A percentile compares a stretch with the other conserved stretches of the same genome.
phyloP scores from a whole-genome alignment of 345 rosid genomes.

The Gossypium longicalyx region DNA sequence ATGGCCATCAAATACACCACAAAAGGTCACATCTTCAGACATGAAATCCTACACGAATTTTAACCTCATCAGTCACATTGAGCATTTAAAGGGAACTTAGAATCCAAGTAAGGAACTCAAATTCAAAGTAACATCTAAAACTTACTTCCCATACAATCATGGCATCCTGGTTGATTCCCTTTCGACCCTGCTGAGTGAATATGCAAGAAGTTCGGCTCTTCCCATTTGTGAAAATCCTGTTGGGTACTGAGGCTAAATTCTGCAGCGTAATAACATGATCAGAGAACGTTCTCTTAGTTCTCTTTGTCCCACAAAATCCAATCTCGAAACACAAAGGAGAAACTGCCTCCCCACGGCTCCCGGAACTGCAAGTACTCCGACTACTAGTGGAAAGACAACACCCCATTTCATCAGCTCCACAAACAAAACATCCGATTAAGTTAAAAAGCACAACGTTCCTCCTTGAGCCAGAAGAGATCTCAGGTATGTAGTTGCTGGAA shows the following conservation, averaged over 20 bases:
- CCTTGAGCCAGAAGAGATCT: conserved; percentile 41
- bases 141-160: conserved; percentile 99
- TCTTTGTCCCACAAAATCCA: conserved; percentile 63
- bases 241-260: conserved; percentile 68
- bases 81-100: conserved; percentile 5
- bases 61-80: conserved; percentile 14
- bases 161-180: conserved; percentile 96
- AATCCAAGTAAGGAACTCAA: conserved; percentile 15
- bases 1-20: conserved; percentile 98
- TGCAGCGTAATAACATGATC: conserved; percentile 56
- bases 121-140: conserved; percentile 22
- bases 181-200: conserved; percentile 96
- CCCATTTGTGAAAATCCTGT: conserved; percentile 71
- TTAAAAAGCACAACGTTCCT: conserved; percentile 22
- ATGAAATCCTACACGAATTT: conserved; percentile 67
- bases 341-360: conserved; percentile 64
- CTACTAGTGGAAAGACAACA: conserved; percentile 87
- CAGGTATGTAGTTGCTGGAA: conserved; percentile 21
- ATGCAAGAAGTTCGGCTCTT: conserved; percentile 83
- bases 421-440: conserved; percentile 31
- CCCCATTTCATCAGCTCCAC: conserved; percentile 68
- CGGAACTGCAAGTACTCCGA: conserved; percentile 68
- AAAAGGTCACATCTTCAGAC: conserved; percentile 82
- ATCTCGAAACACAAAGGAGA: conserved; percentile 52
- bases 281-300: conserved; percentile 62